phyloP scores from a whole-genome alignment of 1,284 basidiomycete genomes.

The Erythrobasidium hasegawianum region DNA sequence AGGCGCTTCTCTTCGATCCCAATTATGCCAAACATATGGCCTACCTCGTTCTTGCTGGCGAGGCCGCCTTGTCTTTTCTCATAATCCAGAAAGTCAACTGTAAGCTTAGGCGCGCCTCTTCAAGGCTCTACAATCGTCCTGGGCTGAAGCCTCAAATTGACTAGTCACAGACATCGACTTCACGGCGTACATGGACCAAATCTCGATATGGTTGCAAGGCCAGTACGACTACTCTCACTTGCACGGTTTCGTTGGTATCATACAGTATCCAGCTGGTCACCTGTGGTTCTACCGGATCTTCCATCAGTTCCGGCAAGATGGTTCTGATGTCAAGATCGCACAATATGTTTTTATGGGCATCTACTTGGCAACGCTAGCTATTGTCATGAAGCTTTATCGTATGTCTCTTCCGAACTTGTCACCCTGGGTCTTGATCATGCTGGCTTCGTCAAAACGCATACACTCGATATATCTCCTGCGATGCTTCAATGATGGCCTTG shows the following conservation, averaged over 20 bases:
- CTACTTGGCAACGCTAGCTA: constrained; percentile 63
- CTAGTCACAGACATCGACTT: constrained; percentile 76
- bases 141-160: too few relatives aligned
- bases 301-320: constrained; percentile 61
- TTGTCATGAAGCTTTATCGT: constrained; percentile 50
- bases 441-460: constrained; percentile 83
- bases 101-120: too few relatives aligned
- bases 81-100: too few relatives aligned
- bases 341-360: constrained; percentile 73
- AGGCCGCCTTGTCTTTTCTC: too few relatives aligned
- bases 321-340: constrained; percentile 61
- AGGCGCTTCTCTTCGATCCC: too few relatives aligned
- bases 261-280: constrained; percentile 92
- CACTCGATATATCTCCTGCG: constrained; percentile 90
- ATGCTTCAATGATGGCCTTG: constrained; percentile 93
- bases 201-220: constrained; percentile 71
- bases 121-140: too few relatives aligned
- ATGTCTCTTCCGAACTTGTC: constrained; percentile 53
- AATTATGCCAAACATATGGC: too few relatives aligned
- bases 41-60: too few relatives aligned
- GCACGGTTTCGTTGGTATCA: constrained; percentile 73
- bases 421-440: constrained; percentile 71
- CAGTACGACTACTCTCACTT: constrained; percentile 81
- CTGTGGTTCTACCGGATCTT: constrained; percentile 75
- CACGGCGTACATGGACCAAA: constrained; percentile 85